Percentiles rank a stretch among this genome's conserved stretches.
Evolutionary conservation across 805 yeast species (phyloP).

Genomic region (Kodamaea lidongshanica): DNA sequence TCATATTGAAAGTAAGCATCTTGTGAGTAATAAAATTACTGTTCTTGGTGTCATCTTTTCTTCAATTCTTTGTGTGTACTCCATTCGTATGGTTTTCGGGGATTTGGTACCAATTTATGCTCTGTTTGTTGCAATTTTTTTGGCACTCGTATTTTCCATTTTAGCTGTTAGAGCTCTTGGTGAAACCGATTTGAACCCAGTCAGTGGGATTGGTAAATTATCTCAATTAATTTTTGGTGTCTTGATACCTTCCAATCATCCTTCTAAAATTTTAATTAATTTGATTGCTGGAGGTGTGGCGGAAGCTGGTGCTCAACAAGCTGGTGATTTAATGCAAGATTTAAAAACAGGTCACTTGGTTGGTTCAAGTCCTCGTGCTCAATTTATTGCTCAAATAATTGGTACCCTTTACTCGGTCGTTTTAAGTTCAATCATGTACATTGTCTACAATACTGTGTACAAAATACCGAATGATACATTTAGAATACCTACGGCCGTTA

Average conservation of each 20-base stretch:
- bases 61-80: conserved; percentile 57
- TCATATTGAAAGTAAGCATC: conserved; percentile 23
- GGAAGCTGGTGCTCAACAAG: conserved; percentile 98
- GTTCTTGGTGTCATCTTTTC: conserved; percentile 59
- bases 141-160: conserved; percentile 76
- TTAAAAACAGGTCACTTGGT: conserved; percentile 86
- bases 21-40: conserved; percentile 47
- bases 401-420: conserved; percentile 84
- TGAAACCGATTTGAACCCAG: conserved; percentile 95
- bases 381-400: conserved; percentile 80
- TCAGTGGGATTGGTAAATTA: conserved; percentile 90
- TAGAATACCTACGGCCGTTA: conserved; percentile 89
- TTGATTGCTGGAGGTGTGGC: conserved; percentile 95
- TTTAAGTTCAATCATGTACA: conserved; percentile 75
- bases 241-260: conserved; percentile 65
- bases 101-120: conserved; percentile 65
- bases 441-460: conserved; percentile 73
- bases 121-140: conserved; percentile 55
- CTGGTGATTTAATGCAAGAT: conserved; percentile 97
- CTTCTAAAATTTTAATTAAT: conserved; percentile 78
- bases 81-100: conserved; percentile 68
- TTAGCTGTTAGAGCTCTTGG: conserved; percentile 92
- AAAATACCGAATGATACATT: conserved; percentile 77
- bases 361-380: conserved; percentile 91
- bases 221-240: conserved; percentile 86